These are phyloP conservation scores for Fonsecaea multimorphosa DNA, from an alignment of 2,329 filamentous ascomycete genomes.

Conservation along the genomic window DNA sequence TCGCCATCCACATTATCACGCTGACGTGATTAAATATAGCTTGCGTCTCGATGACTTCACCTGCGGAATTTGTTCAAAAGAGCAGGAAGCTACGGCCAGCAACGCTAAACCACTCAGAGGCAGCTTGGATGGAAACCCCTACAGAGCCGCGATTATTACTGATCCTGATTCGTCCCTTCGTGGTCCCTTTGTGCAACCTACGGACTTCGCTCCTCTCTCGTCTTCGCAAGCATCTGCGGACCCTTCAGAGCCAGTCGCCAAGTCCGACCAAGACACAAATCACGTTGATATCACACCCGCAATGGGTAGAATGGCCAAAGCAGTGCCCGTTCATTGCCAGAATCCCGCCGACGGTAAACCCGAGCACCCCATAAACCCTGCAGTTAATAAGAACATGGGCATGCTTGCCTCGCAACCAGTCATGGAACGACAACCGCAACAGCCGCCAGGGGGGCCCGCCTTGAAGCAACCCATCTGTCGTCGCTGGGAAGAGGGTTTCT, in stretches of 20 bases:
- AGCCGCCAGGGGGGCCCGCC: no score
- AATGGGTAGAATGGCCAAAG: not conserved
- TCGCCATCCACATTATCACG: not conserved
- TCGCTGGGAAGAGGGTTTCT: no score
- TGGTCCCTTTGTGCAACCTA: not conserved
- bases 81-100: not conserved
- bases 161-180: not conserved
- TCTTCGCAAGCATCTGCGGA: not conserved
- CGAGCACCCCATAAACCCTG: no score
- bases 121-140: not conserved
- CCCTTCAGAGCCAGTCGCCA: not conserved
- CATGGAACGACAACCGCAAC: no score
- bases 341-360: no score
- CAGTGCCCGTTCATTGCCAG: not conserved
- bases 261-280: not conserved
- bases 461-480: no score
- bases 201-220: not conserved
- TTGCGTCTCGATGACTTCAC: slow-evolving; percentile 27
- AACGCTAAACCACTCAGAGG: not conserved
- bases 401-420: no score
- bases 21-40: slow-evolving; percentile 17
- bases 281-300: not conserved
- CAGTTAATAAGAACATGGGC: no score
- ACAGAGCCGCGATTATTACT: not conserved
- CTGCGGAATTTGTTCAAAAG: slow-evolving; percentile 31